phyloP scores from a whole-genome alignment of 306 rosid species.

The Inga laurina region DNA sequence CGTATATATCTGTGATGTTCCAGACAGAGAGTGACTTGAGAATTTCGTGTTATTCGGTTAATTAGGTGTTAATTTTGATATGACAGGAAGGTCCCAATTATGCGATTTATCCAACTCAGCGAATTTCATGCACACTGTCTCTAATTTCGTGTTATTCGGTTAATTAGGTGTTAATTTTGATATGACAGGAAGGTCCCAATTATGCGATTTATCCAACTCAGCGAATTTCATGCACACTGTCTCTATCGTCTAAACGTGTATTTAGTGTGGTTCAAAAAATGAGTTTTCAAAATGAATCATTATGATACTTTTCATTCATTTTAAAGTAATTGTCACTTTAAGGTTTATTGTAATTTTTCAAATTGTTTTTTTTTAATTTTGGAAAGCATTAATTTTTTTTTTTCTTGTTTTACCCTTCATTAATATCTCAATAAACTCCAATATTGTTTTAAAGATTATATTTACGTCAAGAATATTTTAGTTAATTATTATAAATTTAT shows the following conservation, averaged over 20 bases:
- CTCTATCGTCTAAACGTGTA: neutral
- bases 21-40: constrained; percentile 34
- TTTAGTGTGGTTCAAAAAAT: neutral
- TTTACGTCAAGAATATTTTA: neutral
- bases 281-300: neutral
- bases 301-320: no score
- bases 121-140: no score
- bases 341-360: neutral
- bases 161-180: neutral
- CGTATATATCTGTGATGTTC: constrained; percentile 15
- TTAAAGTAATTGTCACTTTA: no score
- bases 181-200: neutral
- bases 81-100: no score
- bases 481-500: no score
- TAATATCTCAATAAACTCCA: neutral
- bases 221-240: neutral
- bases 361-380: no score
- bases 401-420: no score
- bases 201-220: neutral
- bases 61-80: no score
- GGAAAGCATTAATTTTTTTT: neutral
- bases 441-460: no score
- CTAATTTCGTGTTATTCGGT: neutral
- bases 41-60: neutral
- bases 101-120: no score